Evolutionary conservation across 1,139 yeast genomes (phyloP), one percentile per base, ranked within the genome.

Genomic region (Sugiyamaella castrensis): DNA sequence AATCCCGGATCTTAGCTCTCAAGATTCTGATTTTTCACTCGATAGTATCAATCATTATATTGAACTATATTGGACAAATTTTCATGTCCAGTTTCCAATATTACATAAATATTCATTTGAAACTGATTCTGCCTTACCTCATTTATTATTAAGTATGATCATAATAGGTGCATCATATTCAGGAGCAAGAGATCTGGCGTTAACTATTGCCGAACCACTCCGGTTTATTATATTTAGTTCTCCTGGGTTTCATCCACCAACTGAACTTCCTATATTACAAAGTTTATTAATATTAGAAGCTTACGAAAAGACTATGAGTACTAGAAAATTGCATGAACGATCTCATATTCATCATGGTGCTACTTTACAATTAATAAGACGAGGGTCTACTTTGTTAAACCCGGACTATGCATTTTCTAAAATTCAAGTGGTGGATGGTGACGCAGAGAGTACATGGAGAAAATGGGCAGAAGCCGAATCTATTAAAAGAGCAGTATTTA

Each of bases 301-400:
- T 61, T 80, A 77, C 53, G 95, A 87, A 59, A 83, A 85, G 63
- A 74, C 82, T 44, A 78, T 82, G 57, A 63, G 79, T 0, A 58
- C 69, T 11, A 67, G 81, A 40, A 57, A 58, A 31, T 53, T 55
- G 28, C 94, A 86, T 61, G 94, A 85, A 62, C 65, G 95, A 42
- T 87, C 87, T 0, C 86, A 81, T 60, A 70, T 86, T 8, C 92
- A 86, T 59, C 89, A 85, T 61, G 92, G 89, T 1, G 78, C 89
- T 0, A 81, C 87, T 0, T 79, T 84, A 19, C 94, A 86, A 63
- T 67, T 87, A 48, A 68, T 86, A 40, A 70, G 91, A 53, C 72
- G 95, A 59, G 81, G 86, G 9, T 87, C 94, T 0, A 76, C 83
- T 13, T 65, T 86, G 33, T 35, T 55, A n/a, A 67, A 63, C 13